Conservation (phyloP, 75 land plant species). For the Cryptomeria japonica region DNA sequence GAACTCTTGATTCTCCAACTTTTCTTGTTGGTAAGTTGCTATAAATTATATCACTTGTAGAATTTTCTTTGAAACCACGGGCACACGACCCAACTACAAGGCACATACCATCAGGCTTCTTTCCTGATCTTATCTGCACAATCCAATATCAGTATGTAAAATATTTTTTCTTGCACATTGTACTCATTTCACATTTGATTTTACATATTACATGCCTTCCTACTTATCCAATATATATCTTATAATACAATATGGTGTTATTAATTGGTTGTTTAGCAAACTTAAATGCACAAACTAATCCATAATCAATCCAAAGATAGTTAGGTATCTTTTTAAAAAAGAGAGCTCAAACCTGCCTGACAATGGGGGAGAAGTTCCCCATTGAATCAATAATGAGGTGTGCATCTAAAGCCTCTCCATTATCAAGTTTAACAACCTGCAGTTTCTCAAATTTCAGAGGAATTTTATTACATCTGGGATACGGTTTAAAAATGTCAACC, state of each 20-base stretch:
- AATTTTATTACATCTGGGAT: background rate
- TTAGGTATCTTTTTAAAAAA: background rate
- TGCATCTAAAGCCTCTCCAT: constrained; percentile 48
- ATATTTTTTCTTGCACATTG: background rate
- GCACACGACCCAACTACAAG: constrained; percentile 94
- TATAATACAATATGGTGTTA: background rate
- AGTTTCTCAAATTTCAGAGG: background rate
- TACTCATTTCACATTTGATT: background rate
- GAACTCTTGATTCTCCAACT: constrained; percentile 57
- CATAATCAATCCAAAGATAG: background rate
- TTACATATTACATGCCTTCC: background rate
- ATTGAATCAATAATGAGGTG: constrained; percentile 84
- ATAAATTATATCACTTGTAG: constrained; percentile 82
- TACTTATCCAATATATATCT: background rate
- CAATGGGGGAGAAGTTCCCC: constrained; percentile 96
- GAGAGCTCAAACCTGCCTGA: constrained; percentile 62
- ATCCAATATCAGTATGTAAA: background rate
- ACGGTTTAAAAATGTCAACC: background rate
- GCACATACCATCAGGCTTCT: constrained; percentile 92
- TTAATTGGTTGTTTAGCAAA: background rate
- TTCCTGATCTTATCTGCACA: constrained; percentile 71
- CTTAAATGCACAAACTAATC: background rate
- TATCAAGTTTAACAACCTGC: constrained; percentile 47
- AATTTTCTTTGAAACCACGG: constrained; percentile 75
- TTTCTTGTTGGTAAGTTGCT: constrained; percentile 52